Percentiles rank a stretch among this genome's conserved stretches.
Conservation (phyloP, 768 basidiomycete species). For the Stropharia rugosoannulata region DNA sequence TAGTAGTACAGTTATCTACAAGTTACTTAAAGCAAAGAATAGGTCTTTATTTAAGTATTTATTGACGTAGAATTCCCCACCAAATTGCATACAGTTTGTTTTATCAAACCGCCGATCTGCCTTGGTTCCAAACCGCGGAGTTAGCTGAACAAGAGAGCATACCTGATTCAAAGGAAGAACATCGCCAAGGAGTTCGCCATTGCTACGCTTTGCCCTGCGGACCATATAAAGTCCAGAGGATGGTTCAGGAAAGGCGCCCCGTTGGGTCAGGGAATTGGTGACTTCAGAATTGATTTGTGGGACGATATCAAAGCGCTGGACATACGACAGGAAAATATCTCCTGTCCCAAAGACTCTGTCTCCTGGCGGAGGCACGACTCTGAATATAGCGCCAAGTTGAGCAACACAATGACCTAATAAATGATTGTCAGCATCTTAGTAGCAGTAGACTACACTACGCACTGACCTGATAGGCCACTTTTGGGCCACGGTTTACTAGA, state of each 20-base stretch:
- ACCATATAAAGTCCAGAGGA: slow-evolving; percentile 23
- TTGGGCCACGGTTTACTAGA: slow-evolving; percentile 11
- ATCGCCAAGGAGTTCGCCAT: slow-evolving; percentile 21
- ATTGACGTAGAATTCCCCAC: slow-evolving; percentile 26
- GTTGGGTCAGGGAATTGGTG: not conserved
- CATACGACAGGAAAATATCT: slow-evolving; percentile 23
- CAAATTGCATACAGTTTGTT: slow-evolving; percentile 20
- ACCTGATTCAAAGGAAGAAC: slow-evolving; percentile 24
- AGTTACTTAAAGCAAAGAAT: slow-evolving; percentile 10
- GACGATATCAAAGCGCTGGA: slow-evolving; percentile 23
- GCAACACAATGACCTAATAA: slow-evolving; percentile 14
- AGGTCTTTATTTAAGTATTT: slow-evolving; percentile 33
- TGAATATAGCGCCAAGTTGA: slow-evolving; percentile 11
- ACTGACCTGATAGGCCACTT: slow-evolving; percentile 19
- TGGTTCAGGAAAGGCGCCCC: slow-evolving; percentile 18
- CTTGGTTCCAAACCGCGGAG: slow-evolving; percentile 24
- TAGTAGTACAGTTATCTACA: not conserved
- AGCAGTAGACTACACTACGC: not conserved
- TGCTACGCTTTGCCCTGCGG: slow-evolving; percentile 12
- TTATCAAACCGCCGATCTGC: slow-evolving; percentile 22
- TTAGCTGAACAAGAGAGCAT: slow-evolving; percentile 21
- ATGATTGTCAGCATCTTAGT: not conserved
- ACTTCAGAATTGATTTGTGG: slow-evolving; percentile 8
- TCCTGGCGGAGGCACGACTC: not conserved
- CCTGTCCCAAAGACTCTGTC: not conserved